Conservation (phyloP, 73 alveolate genomes). For the Paramecium sexaurelia region DNA sequence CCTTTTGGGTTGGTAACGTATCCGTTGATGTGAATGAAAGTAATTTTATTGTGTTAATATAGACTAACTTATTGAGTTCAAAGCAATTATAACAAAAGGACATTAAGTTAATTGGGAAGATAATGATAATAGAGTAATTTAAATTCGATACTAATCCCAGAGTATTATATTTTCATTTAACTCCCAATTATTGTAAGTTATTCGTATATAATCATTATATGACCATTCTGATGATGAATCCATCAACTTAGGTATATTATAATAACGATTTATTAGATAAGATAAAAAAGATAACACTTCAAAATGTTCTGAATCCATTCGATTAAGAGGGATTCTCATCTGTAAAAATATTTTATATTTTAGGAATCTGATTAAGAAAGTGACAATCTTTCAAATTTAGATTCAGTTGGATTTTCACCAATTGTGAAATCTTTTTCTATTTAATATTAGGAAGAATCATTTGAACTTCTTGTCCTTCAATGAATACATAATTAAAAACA, state of each 20-base stretch:
- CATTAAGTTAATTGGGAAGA: conserved; percentile 6
- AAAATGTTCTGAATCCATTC: not conserved
- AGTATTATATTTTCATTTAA: not conserved
- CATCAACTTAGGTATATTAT: not conserved
- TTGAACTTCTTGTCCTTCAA: not conserved
- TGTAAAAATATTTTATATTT: not conserved
- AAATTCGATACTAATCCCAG: not conserved
- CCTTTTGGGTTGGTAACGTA: conserved; percentile 20
- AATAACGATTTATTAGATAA: not conserved
- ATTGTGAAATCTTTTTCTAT: not conserved
- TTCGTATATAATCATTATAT: not conserved
- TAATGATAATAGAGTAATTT: not conserved
- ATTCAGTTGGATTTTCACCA: not conserved
- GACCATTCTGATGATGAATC: conserved; percentile 22
- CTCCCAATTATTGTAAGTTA: not conserved
- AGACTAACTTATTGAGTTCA: conserved; percentile 2
- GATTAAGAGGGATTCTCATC: not conserved
- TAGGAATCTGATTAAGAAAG: not conserved
- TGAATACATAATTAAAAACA: not conserved
- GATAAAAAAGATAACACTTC: not conserved
- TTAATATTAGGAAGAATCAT: not conserved
- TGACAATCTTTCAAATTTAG: not conserved
- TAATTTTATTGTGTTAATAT: not conserved
- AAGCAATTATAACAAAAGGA: not conserved
- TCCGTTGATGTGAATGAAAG: not conserved